Percentiles rank a stretch among this genome's conserved stretches.
phyloP scores from a whole-genome alignment of 2,329 filamentous ascomycete species.

The Nemania sp. region DNA sequence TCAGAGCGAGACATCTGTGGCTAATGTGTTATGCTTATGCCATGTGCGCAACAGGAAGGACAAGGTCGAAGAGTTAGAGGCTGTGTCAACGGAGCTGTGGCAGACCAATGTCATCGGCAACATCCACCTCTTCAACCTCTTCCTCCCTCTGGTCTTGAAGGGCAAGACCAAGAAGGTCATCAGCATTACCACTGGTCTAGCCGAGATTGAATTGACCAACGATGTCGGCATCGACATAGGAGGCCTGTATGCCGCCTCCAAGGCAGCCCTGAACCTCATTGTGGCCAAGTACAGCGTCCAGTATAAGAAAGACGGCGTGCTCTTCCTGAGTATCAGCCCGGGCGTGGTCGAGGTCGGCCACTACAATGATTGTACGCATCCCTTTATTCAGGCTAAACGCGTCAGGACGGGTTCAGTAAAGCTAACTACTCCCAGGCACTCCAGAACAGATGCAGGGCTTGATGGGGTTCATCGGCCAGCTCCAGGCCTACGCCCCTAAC shows the following conservation, averaged over 20 bases:
- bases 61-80: too few relatives aligned
- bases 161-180: conserved; percentile 46
- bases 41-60: too few relatives aligned
- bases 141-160: conserved; percentile 56
- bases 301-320: conserved; percentile 1
- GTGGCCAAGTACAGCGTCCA: conserved; percentile 8
- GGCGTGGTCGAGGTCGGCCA: neutral
- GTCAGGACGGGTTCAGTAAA: too few relatives aligned
- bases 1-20: too few relatives aligned
- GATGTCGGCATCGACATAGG: conserved; percentile 28
- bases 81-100: too few relatives aligned
- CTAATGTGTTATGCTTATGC: too few relatives aligned
- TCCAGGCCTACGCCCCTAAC: neutral
- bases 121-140: conserved; percentile 57
- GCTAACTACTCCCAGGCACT: too few relatives aligned
- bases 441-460: neutral
- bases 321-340: conserved; percentile 4
- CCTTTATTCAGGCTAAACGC: too few relatives aligned
- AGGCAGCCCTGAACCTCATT: conserved; percentile 35
- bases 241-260: conserved; percentile 49
- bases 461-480: neutral
- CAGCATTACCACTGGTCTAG: conserved; percentile 51
- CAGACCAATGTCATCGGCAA: too few relatives aligned
- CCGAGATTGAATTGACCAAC: conserved; percentile 55
- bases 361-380: too few relatives aligned